Percentiles rank a stretch among this genome's conserved stretches.
Evolutionary conservation across 73 alveolate species (phyloP).

Genomic region (Tetrahymena borealis): DNA sequence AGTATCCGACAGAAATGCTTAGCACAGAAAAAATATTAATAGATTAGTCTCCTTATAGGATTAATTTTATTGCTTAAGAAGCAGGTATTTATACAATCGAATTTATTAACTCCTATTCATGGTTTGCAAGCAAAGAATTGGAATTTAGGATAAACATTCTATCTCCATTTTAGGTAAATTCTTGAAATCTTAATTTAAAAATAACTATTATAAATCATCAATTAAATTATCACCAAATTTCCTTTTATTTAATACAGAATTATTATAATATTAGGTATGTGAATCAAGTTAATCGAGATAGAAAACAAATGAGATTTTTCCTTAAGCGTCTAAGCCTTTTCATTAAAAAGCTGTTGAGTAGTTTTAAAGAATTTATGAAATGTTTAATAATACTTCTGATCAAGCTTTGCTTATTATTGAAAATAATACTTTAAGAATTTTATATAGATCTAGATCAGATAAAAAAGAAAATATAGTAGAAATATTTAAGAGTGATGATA

Average conservation of each 20-base stretch:
- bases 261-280: not conserved
- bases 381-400: not conserved
- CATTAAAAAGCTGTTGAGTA: not conserved
- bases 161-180: not conserved
- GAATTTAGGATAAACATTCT: not conserved
- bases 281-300: not conserved
- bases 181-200: too few species aligned
- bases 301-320: not conserved
- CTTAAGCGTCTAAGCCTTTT: not conserved
- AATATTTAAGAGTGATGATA: not conserved
- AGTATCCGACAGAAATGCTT: not conserved
- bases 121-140: not conserved
- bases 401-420: not conserved
- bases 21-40: not conserved
- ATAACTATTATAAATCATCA: too few species aligned
- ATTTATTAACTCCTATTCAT: not conserved
- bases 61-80: not conserved
- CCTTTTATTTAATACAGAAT: too few species aligned
- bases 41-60: not conserved
- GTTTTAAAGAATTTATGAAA: not conserved
- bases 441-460: not conserved
- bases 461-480: not conserved
- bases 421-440: not conserved
- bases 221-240: too few species aligned
- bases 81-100: not conserved